Percentiles rank a stretch among this genome's conserved stretches.
phyloP scores from a whole-genome alignment of 2,329 filamentous ascomycete genomes.

The Allantophomopsis cytisporea region DNA sequence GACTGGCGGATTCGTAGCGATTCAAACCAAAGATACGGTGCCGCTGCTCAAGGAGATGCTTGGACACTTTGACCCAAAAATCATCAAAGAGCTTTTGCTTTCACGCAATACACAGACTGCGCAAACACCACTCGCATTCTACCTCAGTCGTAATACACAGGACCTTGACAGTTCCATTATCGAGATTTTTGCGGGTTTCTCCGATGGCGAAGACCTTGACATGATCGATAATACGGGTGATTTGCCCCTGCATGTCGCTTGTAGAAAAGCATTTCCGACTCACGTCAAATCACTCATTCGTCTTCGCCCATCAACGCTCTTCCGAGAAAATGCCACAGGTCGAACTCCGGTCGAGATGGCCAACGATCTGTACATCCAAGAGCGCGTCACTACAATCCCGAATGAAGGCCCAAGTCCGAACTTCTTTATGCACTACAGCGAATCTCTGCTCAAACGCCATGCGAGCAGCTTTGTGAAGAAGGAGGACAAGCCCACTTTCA shows the following conservation, averaged over 20 bases:
- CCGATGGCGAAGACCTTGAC: slow-evolving; percentile 38
- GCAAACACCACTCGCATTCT: slow-evolving; percentile 50
- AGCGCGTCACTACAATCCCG: slow-evolving; percentile 7
- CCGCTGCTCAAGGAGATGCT: slow-evolving; percentile 34
- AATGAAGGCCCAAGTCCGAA: slow-evolving; percentile 12
- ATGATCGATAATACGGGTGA: slow-evolving; percentile 52
- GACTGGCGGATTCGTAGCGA: background rate
- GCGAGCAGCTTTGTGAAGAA: slow-evolving; percentile 2
- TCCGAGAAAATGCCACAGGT: slow-evolving; percentile 65
- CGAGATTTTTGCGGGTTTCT: slow-evolving; percentile 36
- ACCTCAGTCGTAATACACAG: slow-evolving; percentile 23
- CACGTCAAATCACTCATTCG: slow-evolving; percentile 11
- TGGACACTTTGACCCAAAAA: slow-evolving; percentile 39
- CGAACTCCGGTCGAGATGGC: slow-evolving; percentile 59
- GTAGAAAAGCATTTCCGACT: slow-evolving; percentile 9
- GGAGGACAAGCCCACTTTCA: background rate
- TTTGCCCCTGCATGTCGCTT: slow-evolving; percentile 42
- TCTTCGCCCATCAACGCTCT: slow-evolving; percentile 28
- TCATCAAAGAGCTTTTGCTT: slow-evolving; percentile 41
- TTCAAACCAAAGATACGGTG: background rate
- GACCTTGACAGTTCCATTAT: slow-evolving; percentile 20
- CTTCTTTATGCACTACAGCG: slow-evolving; percentile 4
- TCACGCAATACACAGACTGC: slow-evolving; percentile 40
- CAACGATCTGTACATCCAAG: slow-evolving; percentile 34
- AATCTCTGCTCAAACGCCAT: slow-evolving; percentile 2